Conservation (phyloP, 345 rosid genomes). For the Diplotaxis tenuifolia region DNA sequence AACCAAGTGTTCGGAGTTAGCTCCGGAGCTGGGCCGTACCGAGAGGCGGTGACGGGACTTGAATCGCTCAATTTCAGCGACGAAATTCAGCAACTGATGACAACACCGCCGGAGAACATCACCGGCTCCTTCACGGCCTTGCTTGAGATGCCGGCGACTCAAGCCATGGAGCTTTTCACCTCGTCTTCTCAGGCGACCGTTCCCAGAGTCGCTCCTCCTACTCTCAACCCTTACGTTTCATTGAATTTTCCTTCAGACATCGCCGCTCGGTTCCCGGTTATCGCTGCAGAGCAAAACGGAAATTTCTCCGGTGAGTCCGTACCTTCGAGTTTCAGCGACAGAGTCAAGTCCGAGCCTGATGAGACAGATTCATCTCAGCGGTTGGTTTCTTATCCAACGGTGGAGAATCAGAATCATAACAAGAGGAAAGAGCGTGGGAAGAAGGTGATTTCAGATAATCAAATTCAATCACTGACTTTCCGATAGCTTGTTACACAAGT, state of each 20-base stretch:
- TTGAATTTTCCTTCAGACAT: slow-evolving; percentile 36
- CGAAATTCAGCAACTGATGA: slow-evolving; percentile 44
- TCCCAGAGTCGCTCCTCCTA: slow-evolving; percentile 30
- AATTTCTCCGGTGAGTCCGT: slow-evolving; percentile 34
- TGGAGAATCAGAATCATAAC: slow-evolving; percentile 38
- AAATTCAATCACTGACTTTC: not conserved
- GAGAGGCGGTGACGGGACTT: slow-evolving; percentile 31
- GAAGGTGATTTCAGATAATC: slow-evolving; percentile 46
- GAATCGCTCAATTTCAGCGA: slow-evolving; percentile 50
- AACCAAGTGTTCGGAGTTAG: slow-evolving; percentile 39
- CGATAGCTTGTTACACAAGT: not conserved
- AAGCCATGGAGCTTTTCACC: slow-evolving; percentile 58
- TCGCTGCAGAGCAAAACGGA: slow-evolving; percentile 35
- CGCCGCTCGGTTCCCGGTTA: slow-evolving; percentile 36
- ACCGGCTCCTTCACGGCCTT: slow-evolving; percentile 65
- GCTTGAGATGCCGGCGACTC: slow-evolving; percentile 59
- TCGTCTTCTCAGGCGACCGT: slow-evolving; percentile 26
- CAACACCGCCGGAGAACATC: slow-evolving; percentile 43
- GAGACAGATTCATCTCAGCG: slow-evolving; percentile 35
- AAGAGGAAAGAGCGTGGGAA: slow-evolving; percentile 57
- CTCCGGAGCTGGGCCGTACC: slow-evolving; percentile 36
- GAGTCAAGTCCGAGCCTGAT: slow-evolving; percentile 43
- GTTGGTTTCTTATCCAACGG: slow-evolving; percentile 22
- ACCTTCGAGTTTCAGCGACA: slow-evolving; percentile 34
- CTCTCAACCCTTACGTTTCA: slow-evolving; percentile 21